A percentile compares a stretch with the other conserved stretches of the same genome.
phyloP scores from a whole-genome alignment of 768 basidiomycete species.

The Boletus sp. region DNA sequence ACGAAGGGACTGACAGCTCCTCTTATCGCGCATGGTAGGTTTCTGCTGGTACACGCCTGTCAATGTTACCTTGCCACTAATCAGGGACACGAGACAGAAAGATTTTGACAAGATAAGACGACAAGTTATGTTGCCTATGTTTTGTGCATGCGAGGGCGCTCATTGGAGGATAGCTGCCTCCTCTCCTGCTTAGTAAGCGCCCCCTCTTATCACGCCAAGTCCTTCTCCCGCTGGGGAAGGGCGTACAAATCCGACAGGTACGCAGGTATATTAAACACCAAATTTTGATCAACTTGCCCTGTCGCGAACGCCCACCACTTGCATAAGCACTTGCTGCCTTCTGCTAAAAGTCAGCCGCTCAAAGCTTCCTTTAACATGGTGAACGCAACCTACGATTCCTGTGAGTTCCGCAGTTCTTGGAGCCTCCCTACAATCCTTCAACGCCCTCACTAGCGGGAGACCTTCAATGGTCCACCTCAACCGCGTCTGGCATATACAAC shows the following conservation, averaged over 20 bases:
- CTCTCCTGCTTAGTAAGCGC: no score
- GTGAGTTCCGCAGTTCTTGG: slow-evolving; percentile 30
- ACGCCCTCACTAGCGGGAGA: slow-evolving; percentile 34
- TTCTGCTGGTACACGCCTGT: slow-evolving; percentile 8
- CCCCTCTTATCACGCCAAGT: no score
- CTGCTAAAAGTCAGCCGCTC: background rate
- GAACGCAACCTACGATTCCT: slow-evolving; percentile 42
- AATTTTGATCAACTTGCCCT: background rate
- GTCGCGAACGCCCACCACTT: slow-evolving; percentile 3
- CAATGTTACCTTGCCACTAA: background rate
- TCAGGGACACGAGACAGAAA: background rate
- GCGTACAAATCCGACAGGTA: slow-evolving; percentile 20
- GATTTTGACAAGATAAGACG: slow-evolving; percentile 18
- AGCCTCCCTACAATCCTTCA: background rate
- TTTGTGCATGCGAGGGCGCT: no score
- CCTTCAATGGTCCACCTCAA: slow-evolving; percentile 29
- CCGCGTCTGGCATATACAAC: slow-evolving; percentile 40
- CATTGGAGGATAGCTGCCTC: no score
- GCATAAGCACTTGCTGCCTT: background rate
- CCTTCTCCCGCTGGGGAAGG: no score
- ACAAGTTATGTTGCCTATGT: no score
- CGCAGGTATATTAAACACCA: slow-evolving; percentile 20
- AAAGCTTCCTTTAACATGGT: slow-evolving; percentile 31
- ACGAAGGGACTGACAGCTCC: background rate
- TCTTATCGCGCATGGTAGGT: slow-evolving; percentile 15